Evolutionary conservation across 2,329 filamentous ascomycete species (phyloP), one percentile per base, ranked within the genome.

Genomic region (Mollisiaceae sp.): DNA sequence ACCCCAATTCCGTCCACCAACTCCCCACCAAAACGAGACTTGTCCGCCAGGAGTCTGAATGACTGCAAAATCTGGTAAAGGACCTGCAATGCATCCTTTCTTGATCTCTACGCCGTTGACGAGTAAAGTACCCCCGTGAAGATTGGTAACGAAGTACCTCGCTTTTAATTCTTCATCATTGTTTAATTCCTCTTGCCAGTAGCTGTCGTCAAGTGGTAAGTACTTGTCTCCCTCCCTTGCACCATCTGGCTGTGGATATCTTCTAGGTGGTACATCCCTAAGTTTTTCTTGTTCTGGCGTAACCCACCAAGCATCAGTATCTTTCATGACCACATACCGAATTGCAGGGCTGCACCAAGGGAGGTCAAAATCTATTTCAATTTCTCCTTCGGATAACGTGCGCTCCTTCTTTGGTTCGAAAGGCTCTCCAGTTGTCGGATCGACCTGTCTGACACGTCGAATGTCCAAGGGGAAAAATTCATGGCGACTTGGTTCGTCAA

Each of bases 1-100:
- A 43, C 65, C 60, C 56, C 64, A 69, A 35, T 70, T 62, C 15
- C 71, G 64, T 20, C 73, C 73, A 8, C 54, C 55, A 11, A 60
- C 38, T 4, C 74, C 74, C 62, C 63, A 72, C 74, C 73, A 76
- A 24, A 75, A 75, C 41, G 68, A 60, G 11, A 75, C 43, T 39
- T 73, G 72, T 8, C 66, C 65, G 9, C 72, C 73, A 35, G 72
- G 70, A 35, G 54, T 67, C 41, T 72, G 66, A 20, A 76, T 75
- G 22, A 76, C 62, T 2, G 73, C 75, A 58, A 76, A 76, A 15
- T 43, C 39, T 12, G 74, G 74, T 18, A 76, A 56, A 3, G 75
- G 75, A 1, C 75, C 75, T 14, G 74, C 75, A 59, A 75, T 66
- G 6, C 66, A 62, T 4, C 72, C 73, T 57, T 68, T 70, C 47